Evolutionary conservation across 228 moss, liverwort and hornwort genomes (phyloP), one percentile per base, ranked within the genome.

Genomic region (Sphagnum fallax): DNA sequence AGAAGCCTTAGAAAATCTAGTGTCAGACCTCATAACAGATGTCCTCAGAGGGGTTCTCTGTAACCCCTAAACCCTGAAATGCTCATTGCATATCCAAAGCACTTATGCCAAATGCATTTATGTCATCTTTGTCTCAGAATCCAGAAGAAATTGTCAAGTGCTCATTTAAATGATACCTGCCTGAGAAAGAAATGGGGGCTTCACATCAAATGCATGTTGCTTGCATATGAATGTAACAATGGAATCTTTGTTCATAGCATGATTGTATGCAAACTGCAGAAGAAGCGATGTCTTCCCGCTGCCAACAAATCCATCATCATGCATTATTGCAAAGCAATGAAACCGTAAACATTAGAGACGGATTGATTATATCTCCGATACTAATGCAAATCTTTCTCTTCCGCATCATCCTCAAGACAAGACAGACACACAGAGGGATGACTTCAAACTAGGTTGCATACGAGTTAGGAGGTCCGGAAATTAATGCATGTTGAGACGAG

Each of bases 241-340:
- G 71, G 85, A 75, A 15, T 59, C 59, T n/a, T 78, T 76, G 66
- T 86, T 77, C 4, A 74, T 13, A 57, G 92, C 90, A 72, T 88
- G 81, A 74, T 98, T 98, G 75, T 81, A 87, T 5, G 98, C 98
- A 78, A 92, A 88, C 67, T 93, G 98, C 66, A 93, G 79, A 16
- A 98, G 92, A 50, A 92, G 82, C 10, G 93, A 98, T 14, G 91
- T 92, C 81, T 91, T 94, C 64, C 98, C 98, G 70, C 89, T 92
- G 77, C 77, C 68, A 63, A 69, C 53, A 5, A 5, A 51, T 18
- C 0, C 15, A 68, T 47, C 10, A 16, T 63, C 5, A 11, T 64
- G 52, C 63, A 47, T 52, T 47, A 4, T n/a, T 7, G n/a, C 52
- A 61, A 5, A 3, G 18, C 7, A 64, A 3, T 8, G 5, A 12